phyloP scores from a whole-genome alignment of 768 basidiomycete genomes.

The Paxillus involutus region DNA sequence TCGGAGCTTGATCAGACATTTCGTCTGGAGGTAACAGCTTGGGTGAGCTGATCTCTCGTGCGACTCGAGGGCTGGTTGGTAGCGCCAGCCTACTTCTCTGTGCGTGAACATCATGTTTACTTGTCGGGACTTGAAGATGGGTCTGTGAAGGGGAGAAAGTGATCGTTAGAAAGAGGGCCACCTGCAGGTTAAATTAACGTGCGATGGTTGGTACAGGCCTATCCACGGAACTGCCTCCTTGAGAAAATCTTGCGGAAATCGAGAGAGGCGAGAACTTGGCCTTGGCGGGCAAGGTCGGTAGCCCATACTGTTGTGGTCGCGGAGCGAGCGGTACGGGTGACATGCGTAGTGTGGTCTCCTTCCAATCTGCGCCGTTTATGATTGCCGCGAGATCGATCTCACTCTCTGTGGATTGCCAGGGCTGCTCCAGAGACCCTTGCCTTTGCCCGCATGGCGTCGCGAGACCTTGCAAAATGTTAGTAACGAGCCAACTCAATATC shows the following conservation, averaged over 20 bases:
- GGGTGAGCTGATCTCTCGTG: conserved; percentile 30
- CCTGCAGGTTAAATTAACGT: not conserved
- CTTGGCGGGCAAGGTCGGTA: conserved; percentile 1
- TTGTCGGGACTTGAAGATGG: conserved; percentile 5
- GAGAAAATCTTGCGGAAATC: not conserved
- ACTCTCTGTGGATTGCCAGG: conserved; percentile 5
- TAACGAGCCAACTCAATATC: not conserved
- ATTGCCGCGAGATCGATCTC: not conserved
- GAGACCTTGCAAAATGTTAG: conserved; percentile 29
- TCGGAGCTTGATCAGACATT: conserved; percentile 15
- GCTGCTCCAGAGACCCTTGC: conserved; percentile 7
- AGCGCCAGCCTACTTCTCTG: conserved; percentile 23
- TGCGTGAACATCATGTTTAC: conserved; percentile 7
- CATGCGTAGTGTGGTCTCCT: not conserved
- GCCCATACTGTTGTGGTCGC: not conserved
- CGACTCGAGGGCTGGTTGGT: conserved; percentile 24
- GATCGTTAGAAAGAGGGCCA: conserved; percentile 17
- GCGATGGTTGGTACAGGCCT: not conserved
- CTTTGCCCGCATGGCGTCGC: conserved; percentile 26
- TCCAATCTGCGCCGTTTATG: not conserved
- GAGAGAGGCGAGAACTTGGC: not conserved
- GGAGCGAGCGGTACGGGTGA: not conserved
- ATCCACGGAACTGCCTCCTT: conserved; percentile 1
- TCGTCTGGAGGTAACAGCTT: conserved; percentile 12
- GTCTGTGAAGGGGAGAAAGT: conserved; percentile 14